Evolutionary conservation across 2,329 filamentous ascomycete species (phyloP).

Genomic region (Epichloe glyceriae): DNA sequence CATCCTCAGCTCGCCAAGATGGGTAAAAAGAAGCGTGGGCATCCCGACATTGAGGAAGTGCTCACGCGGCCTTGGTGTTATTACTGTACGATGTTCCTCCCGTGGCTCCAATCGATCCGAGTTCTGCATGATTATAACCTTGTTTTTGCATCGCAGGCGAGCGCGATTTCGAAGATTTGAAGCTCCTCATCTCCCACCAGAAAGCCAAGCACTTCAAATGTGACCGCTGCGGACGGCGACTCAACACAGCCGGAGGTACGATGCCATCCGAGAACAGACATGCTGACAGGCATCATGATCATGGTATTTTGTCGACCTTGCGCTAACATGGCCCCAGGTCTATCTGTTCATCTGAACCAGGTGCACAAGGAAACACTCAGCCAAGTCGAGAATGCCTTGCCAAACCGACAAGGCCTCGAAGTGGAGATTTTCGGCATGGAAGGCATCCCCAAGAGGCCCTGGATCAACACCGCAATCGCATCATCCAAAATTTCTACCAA

Average conservation of each 20-base stretch:
- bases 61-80: constrained; percentile 90
- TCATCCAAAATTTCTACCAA: constrained; percentile 75
- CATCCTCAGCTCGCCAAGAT: constrained; percentile 29
- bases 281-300: neutral
- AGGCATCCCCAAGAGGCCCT: constrained; percentile 76
- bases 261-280: neutral
- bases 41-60: constrained; percentile 79
- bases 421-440: constrained; percentile 98
- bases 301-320: too few relatives aligned
- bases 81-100: constrained; percentile 51
- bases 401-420: constrained; percentile 72
- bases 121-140: constrained; percentile 12
- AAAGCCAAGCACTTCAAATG: constrained; percentile 99
- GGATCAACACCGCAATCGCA: constrained; percentile 72
- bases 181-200: constrained; percentile 92
- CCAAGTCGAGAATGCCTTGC: constrained; percentile 82
- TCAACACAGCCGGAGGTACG: constrained; percentile 90
- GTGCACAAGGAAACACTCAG: constrained; percentile 90
- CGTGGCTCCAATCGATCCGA: neutral
- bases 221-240: constrained; percentile 70
- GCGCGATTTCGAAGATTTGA: constrained; percentile 93
- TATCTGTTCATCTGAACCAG: constrained; percentile 95
- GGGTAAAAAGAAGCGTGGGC: constrained; percentile 83
- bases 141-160: constrained; percentile 42
- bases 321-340: constrained; percentile 39